phyloP scores from a whole-genome alignment of 768 basidiomycete species.

The Termitomyces sp. region DNA sequence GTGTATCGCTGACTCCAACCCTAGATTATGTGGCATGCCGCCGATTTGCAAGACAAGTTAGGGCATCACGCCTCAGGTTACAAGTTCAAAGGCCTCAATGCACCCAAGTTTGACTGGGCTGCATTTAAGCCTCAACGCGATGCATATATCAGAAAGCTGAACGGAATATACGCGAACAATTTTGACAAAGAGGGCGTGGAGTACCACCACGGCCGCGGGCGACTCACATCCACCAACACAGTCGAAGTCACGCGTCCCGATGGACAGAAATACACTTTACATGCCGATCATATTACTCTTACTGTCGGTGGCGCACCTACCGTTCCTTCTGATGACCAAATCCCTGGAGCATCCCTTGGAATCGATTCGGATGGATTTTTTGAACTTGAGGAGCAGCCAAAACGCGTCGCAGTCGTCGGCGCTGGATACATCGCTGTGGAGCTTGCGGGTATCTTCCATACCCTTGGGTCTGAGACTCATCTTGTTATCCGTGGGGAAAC shows the following conservation, averaged over 20 bases:
- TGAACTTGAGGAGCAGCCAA: slow-evolving; percentile 84
- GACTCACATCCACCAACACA: slow-evolving; percentile 63
- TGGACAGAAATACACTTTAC: slow-evolving; percentile 66
- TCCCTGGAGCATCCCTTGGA: slow-evolving; percentile 89
- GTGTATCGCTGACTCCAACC: neutral
- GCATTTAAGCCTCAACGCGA: slow-evolving; percentile 92
- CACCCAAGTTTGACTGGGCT: slow-evolving; percentile 81
- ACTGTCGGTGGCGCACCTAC: slow-evolving; percentile 87
- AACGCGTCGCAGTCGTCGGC: slow-evolving; percentile 90
- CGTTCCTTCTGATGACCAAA: slow-evolving; percentile 69
- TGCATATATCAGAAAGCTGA: slow-evolving; percentile 87
- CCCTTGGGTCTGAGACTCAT: slow-evolving; percentile 89
- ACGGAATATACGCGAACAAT: slow-evolving; percentile 90
- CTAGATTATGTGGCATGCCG: slow-evolving; percentile 98
- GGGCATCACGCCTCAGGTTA: slow-evolving; percentile 71
- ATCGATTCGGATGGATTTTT: slow-evolving; percentile 98
- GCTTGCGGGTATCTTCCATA: slow-evolving; percentile 90
- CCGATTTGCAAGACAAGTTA: slow-evolving; percentile 84
- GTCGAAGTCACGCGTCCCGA: slow-evolving; percentile 73
- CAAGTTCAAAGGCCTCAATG: slow-evolving; percentile 57
- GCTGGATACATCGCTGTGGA: slow-evolving; percentile 99
- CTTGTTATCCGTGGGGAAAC: slow-evolving; percentile 86
- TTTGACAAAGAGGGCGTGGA: slow-evolving; percentile 86
- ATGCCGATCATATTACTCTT: slow-evolving; percentile 75
- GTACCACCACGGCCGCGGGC: slow-evolving; percentile 75